Evolutionary conservation across 345 rosid species (phyloP).

Genomic region (Rhodamnia rubescens): DNA sequence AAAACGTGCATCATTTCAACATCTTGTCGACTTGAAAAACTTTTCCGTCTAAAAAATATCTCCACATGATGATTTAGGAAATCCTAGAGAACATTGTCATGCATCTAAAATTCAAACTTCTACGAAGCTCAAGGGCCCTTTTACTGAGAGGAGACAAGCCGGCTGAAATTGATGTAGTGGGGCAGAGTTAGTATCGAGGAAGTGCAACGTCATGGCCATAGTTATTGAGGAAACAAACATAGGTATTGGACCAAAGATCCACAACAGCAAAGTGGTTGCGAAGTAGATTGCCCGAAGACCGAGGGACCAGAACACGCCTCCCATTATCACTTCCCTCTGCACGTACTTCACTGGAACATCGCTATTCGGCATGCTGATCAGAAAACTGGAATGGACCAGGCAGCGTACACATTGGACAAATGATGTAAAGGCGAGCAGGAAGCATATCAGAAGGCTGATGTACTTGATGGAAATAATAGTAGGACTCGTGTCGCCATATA

Average conservation of each 20-base stretch:
- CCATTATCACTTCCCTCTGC: slow-evolving; percentile 12
- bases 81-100: neutral
- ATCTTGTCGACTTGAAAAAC: neutral
- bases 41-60: neutral
- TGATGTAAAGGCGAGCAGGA: slow-evolving; percentile 17
- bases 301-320: slow-evolving; percentile 11
- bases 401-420: slow-evolving; percentile 16
- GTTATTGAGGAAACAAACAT: slow-evolving; percentile 18
- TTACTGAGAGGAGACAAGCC: neutral
- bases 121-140: neutral
- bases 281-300: slow-evolving; percentile 18
- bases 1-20: neutral
- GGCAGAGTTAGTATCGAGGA: slow-evolving; percentile 8
- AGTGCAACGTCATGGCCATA: slow-evolving; percentile 12
- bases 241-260: slow-evolving; percentile 24
- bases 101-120: neutral
- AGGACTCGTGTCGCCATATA: slow-evolving; percentile 13
- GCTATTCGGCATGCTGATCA: slow-evolving; percentile 14
- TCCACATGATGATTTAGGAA: neutral
- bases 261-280: slow-evolving; percentile 15
- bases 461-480: slow-evolving; percentile 9
- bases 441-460: slow-evolving; percentile 17
- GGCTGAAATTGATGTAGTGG: slow-evolving; percentile 9
- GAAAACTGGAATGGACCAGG: slow-evolving; percentile 16
- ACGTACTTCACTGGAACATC: slow-evolving; percentile 8